Base-by-base conservation (phyloP, 805 yeast genomes). In the Candida endomychidarum region DNA sequence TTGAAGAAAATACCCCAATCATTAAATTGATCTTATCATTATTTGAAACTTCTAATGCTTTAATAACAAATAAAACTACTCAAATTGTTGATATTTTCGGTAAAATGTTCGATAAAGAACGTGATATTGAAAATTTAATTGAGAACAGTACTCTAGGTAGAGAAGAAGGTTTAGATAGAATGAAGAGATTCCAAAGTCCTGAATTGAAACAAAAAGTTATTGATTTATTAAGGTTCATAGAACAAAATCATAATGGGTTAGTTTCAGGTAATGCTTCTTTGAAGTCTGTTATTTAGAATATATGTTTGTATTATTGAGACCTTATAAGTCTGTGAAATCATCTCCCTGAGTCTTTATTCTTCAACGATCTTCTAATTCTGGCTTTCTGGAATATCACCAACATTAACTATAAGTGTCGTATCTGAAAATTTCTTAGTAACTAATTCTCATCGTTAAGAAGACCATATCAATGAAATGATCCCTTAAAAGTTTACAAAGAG, bases 1-100 rank as follows among this genome's bases (percentile, higher is more conserved):
- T 76, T 48, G 98, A 91, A 69, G 99, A 93, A 67, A 88, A 93
- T 67, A 78, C 81, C 21, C 97, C 98, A 39, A 83, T 93, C 48
- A 85, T 88, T 64, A 80, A 84, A 53, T 71, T 90, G 49, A 74
- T 93, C 41, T 70, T 85, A 58, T 75, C 77, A 55, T 73, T 91
- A 51, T 86, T 84, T 72, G 81, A 79, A 57, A 62, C 74, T 42
- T 76, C 78, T 50, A 75, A 82, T 60, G 72, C 73, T 31, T 59
- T 76, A 18, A 76, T 84, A 29, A 60, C 79, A 29, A 41, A 49
- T n/a, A 67, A 75, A 51, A 81, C 86, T 37, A 80, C 81, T 45
- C 70, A 75, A 54, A 67, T 89, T 40, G 75, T 87, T 40, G 81
- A 76, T 42, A 67, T 86, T 23, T 81, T 90, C 46, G 81, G 83